Conservation (phyloP, 2,329 filamentous ascomycete genomes). For the Fusarium subtropicale region DNA sequence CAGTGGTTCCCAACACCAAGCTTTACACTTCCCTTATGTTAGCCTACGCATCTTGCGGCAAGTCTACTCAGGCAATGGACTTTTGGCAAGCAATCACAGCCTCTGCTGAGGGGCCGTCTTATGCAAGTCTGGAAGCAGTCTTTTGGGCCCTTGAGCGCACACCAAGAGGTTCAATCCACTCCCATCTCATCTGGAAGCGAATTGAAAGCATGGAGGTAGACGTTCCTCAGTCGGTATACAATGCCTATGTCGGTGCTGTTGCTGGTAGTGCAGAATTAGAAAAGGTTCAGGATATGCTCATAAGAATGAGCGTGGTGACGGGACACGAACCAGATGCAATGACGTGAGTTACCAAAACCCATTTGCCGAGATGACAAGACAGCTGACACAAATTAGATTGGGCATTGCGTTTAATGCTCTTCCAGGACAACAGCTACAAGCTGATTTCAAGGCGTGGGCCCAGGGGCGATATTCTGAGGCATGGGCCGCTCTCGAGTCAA, state of each 20-base stretch:
- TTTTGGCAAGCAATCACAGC: conserved; percentile 89
- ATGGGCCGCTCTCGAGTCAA: conserved; percentile 74
- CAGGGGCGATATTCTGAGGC: conserved; percentile 72
- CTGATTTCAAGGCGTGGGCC: conserved; percentile 80
- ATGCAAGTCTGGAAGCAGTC: conserved; percentile 81
- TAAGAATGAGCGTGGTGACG: conserved; percentile 73
- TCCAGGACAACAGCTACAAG: conserved; percentile 72
- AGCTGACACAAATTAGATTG: conserved; percentile 63
- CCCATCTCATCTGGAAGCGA: conserved; percentile 77
- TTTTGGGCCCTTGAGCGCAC: conserved; percentile 80
- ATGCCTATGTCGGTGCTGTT: conserved; percentile 80
- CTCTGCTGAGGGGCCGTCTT: conserved; percentile 86
- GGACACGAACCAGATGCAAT: conserved; percentile 75
- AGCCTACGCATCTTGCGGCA: conserved; percentile 78
- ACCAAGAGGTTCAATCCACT: conserved; percentile 67
- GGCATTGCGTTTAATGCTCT: conserved; percentile 82
- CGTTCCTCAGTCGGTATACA: conserved; percentile 78
- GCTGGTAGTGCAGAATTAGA: conserved; percentile 78
- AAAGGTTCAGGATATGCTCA: conserved; percentile 73
- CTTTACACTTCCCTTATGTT: conserved; percentile 89
- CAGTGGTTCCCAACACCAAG: conserved; percentile 78
- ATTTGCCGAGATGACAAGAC: not conserved
- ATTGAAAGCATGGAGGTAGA: conserved; percentile 81
- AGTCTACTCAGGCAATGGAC: conserved; percentile 74
- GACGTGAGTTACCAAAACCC: conserved; percentile 70